Conservation (phyloP, 1,284 basidiomycete genomes). For the Ustilago sp. region DNA sequence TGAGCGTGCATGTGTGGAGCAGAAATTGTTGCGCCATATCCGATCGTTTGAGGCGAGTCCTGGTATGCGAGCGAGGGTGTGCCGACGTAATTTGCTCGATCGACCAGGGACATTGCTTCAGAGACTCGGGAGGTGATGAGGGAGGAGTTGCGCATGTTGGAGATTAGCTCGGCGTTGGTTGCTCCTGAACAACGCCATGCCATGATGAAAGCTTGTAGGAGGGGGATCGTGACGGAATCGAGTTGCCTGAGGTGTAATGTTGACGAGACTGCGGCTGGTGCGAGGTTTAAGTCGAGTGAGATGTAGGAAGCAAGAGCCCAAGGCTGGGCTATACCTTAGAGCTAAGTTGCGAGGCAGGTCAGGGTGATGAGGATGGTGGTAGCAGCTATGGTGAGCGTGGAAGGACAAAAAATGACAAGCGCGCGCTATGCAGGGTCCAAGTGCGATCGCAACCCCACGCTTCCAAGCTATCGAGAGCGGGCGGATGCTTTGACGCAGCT, state of each 20-base stretch:
- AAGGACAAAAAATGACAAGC: constrained; percentile 2
- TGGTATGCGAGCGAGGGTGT: constrained; percentile 73
- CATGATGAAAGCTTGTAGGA: constrained; percentile 72
- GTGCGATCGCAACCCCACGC: background rate
- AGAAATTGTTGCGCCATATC: constrained; percentile 84
- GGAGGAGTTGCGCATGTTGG: constrained; percentile 75
- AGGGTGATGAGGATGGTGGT: background rate
- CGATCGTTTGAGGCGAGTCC: constrained; percentile 85
- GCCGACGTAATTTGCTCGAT: constrained; percentile 75
- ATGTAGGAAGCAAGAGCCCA: too few relatives aligned
- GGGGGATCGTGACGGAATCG: background rate
- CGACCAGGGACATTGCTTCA: constrained; percentile 55
- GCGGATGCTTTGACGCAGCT: background rate
- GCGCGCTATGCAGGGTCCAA: constrained; percentile 7
- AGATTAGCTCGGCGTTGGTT: constrained; percentile 79
- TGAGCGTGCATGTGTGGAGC: constrained; percentile 90
- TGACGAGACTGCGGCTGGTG: background rate
- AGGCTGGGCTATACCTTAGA: too few relatives aligned
- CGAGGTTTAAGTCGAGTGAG: background rate
- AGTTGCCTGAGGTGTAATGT: background rate
- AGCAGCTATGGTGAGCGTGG: background rate
- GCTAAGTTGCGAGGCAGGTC: too few relatives aligned
- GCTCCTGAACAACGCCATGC: constrained; percentile 82
- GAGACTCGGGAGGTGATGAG: constrained; percentile 72
- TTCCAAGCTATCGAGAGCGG: background rate